Evolutionary conservation across 306 rosid genomes (phyloP), one percentile per base, ranked within the genome.

Genomic region (Acacia acuminata): DNA sequence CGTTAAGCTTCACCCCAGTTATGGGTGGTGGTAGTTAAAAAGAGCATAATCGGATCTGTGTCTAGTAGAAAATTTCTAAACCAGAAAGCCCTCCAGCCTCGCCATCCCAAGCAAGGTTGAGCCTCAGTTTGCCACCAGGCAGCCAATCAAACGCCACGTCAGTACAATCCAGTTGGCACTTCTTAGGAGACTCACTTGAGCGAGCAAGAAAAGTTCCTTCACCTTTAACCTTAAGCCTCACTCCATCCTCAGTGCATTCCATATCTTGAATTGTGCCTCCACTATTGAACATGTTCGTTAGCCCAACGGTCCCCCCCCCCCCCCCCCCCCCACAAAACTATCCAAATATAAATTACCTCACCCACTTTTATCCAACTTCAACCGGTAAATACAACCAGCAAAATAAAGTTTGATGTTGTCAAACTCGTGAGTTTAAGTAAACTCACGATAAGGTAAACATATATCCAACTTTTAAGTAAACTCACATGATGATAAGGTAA

Each of bases 231-330:
- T 86, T 90, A 45, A 94, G 1, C 71, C 75, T 86, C 9, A 81
- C 92, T 45, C 70, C 69, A 22, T 4, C 81, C 17, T 84, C 86
- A 2, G 50, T 30, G 76, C 79, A 87, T 38, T 90, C 88, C 88
- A 95, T 74, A 50, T 90, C 91, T 36, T 85, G 86, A 74, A 95
- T 82, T 45, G 93, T 83, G 40, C 98, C 98, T 8, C 91, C 94
- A 74, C 84, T 86, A 48, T 93, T 95, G 87, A 91, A 90, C 95
- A 93, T 90, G 85, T 82, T 88, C 16, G 89, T 86, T 4, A 95
- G 84, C 44, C 98, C 98, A 67, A 93, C 85, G 47, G 97, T n/a
- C n/a, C n/a, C n/a, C n/a, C n/a, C n/a, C n/a, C n/a, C n/a, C n/a
- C n/a, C n/a, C n/a, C n/a, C n/a, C n/a, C n/a, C n/a, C n/a, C n/a